Base-by-base conservation (phyloP, 371 early-diverging fungal species). In the Zopfochytrium polystomum region DNA sequence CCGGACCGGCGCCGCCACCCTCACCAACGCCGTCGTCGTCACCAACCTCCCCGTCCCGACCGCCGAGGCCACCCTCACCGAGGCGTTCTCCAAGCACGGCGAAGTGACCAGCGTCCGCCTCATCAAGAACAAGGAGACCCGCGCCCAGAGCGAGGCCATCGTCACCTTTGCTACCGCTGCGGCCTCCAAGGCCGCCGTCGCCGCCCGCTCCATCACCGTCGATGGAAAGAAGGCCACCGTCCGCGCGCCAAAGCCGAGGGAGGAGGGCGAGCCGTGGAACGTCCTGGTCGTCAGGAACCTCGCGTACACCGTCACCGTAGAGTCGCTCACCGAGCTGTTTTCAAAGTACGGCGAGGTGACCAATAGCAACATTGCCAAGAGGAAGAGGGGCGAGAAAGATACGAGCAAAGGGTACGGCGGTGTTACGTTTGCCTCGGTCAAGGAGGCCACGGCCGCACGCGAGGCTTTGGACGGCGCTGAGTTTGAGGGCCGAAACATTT, bases 231-330 rank as follows among this genome's bases (percentile, higher is more conserved):
- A 78, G n/a, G 65, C 90, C 26, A 74, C 80, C 69, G 87, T 85
- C 18, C n/a, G n/a, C n/a, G n/a, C 83, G 86, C 63, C 67, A 70
- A 35, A 76, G 86, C 68, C 72, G 78, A 49, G 62, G 63, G 23
- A 62, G 59, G 48, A 22, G 65, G 6, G 53, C 68, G 23, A 38
- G 47, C 32, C 65, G 20, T 82, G 82, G 42, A 80, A 87, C 13
- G 84, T 88, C 1, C 67, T 90, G 44, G 90, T 90, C 68, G 58
- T 90, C 0, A 90, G 90, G 31, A 90, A 90, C 70, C 64, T 91
- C 54, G 69, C 80, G 15, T 89, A 86, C 60, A 76, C 81, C n/a
- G 72, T 83, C 3, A 85, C 83, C n/a, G 72, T 76, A 30, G 77
- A 82, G 26, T 11, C 29, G n/a, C 27, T 55, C 18, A 55, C 23